A percentile compares a stretch with the other conserved stretches of the same genome.
phyloP scores from a whole-genome alignment of 148 eudicot species.

The Arbutus unedo region DNA sequence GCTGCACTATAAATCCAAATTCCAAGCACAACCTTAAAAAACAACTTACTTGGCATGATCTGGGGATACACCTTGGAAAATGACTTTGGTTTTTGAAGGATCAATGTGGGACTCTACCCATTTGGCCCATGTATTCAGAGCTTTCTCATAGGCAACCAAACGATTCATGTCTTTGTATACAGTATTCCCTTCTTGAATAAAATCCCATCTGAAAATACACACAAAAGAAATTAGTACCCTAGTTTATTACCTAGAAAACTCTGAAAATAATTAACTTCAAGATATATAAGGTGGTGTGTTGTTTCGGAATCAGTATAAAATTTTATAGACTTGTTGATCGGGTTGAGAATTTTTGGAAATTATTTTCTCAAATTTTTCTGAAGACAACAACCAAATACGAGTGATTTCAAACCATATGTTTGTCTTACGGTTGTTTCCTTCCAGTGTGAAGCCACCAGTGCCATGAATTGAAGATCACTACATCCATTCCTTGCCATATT shows the following conservation, averaged over 20 bases:
- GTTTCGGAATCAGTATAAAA: no score
- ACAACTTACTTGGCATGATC: slow-evolving; percentile 57
- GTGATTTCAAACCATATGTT: neutral
- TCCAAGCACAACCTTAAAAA: neutral
- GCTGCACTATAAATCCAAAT: no score
- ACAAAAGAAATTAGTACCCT: neutral
- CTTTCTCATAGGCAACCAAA: slow-evolving; percentile 54
- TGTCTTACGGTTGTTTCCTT: slow-evolving; percentile 52
- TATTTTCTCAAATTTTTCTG: neutral
- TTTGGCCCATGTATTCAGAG: slow-evolving; percentile 65
- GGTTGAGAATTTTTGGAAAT: no score
- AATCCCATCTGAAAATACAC: slow-evolving; percentile 40
- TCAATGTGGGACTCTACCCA: slow-evolving; percentile 56
- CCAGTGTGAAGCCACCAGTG: slow-evolving; percentile 93
- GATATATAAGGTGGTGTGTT: no score
- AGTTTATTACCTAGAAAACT: neutral
- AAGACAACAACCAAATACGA: neutral
- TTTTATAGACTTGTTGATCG: no score
- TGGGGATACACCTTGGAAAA: slow-evolving; percentile 69
- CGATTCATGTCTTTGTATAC: slow-evolving; percentile 53
- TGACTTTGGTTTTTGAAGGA: slow-evolving; percentile 41
- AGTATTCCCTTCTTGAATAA: slow-evolving; percentile 30
- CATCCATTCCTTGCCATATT: slow-evolving; percentile 47
- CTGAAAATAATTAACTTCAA: neutral
- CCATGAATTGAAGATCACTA: slow-evolving; percentile 67